These are phyloP conservation scores for Saussurea involucrata DNA, from an alignment of 129 eudicot genomes.

Conservation along the genomic window DNA sequence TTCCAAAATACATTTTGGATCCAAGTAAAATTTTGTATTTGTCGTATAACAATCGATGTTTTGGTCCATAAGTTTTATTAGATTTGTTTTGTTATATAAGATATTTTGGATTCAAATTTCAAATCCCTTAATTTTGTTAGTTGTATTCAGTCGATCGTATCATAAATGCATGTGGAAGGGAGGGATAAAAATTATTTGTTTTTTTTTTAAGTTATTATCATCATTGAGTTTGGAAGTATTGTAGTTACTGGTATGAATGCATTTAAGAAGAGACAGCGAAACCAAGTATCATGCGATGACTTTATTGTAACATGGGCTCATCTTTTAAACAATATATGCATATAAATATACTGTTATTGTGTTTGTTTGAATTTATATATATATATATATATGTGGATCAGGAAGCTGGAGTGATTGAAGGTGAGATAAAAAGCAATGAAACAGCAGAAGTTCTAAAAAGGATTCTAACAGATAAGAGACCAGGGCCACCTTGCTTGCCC, in stretches of 20 bases:
- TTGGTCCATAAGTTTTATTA: not conserved
- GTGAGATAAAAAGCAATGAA: constrained; percentile 54
- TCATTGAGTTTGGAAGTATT: not conserved
- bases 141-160: not conserved
- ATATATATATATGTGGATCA: constrained; percentile 22
- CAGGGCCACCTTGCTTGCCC: constrained; percentile 68
- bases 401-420: constrained; percentile 83
- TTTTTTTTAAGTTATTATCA: not conserved
- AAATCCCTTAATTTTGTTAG: too few relatives aligned
- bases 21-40: not conserved
- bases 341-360: not conserved
- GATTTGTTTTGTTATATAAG: not conserved
- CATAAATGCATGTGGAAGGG: not conserved
- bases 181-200: not conserved
- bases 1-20: not conserved
- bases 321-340: not conserved
- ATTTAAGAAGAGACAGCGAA: constrained; percentile 3
- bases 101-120: not conserved
- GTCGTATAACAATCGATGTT: not conserved
- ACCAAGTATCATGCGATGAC: constrained; percentile 11
- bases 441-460: constrained; percentile 63
- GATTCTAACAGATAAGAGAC: constrained; percentile 53
- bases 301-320: constrained; percentile 22
- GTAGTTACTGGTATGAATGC: not conserved
- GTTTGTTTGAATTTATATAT: not conserved